Conservation (phyloP, 2,329 filamentous ascomycete species). For the Penicillium hordei region DNA sequence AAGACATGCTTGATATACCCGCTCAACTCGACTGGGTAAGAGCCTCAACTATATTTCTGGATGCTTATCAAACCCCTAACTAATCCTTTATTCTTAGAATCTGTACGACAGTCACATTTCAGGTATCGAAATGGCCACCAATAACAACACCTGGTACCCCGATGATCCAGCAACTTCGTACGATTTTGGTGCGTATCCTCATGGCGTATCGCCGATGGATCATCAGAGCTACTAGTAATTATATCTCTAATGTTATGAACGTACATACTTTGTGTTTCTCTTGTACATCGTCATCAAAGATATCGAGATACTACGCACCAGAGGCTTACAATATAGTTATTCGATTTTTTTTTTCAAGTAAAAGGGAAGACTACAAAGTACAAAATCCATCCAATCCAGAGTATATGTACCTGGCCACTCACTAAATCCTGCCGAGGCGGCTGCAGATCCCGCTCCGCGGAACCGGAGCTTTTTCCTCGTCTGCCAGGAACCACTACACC, state of each 20-base stretch:
- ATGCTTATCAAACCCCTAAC: neutral
- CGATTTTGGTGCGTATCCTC: neutral
- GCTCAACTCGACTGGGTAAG: conserved; percentile 38
- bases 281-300: neutral
- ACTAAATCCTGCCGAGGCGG: conserved; percentile 9
- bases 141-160: conserved; percentile 16
- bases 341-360: accelerated
- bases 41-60: neutral
- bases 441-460: conserved; percentile 20
- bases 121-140: conserved; percentile 10
- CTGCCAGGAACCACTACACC: neutral
- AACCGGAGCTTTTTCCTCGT: conserved; percentile 8
- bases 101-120: conserved; percentile 23
- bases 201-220: neutral
- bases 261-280: neutral
- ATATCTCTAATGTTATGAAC: neutral
- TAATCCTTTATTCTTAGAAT: conserved; percentile 13
- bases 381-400: neutral
- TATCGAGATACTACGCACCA: neutral
- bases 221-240: neutral
- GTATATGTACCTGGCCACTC: neutral
- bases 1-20: conserved; percentile 36
- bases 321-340: neutral
- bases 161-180: neutral
- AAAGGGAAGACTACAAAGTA: neutral